phyloP scores from a whole-genome alignment of 306 rosid species.

The Psophocarpus tetragonolobus region DNA sequence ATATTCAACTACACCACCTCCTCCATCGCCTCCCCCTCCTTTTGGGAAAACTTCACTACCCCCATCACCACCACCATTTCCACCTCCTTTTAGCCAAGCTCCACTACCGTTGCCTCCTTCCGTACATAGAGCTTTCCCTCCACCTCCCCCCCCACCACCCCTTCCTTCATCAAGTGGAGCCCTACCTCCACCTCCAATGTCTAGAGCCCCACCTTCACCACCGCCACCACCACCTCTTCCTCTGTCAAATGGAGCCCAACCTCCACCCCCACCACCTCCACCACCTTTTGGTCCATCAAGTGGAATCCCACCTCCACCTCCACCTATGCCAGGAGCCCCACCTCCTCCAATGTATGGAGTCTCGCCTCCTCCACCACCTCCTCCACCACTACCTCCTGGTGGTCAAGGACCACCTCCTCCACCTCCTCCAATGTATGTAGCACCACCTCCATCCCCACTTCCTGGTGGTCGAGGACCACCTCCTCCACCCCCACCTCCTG shows the following conservation, averaged over 20 bases:
- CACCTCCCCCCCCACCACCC: constrained; percentile 53
- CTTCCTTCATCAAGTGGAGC: constrained; percentile 38
- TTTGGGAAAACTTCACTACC: not conserved
- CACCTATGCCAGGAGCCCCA: not conserved
- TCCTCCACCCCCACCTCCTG: constrained; percentile 20
- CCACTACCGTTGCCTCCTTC: constrained; percentile 33
- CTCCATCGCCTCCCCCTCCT: constrained; percentile 43
- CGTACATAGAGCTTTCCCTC: constrained; percentile 16
- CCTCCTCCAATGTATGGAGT: constrained; percentile 28
- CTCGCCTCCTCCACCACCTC: constrained; percentile 46
- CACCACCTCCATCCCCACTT: constrained; percentile 31
- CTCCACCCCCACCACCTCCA: constrained; percentile 30
- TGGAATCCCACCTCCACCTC: constrained; percentile 15
- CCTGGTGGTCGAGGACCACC: constrained; percentile 20
- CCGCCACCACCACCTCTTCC: constrained; percentile 32
- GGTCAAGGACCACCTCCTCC: constrained; percentile 61
- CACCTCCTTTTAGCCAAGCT: constrained; percentile 34
- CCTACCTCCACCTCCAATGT: constrained; percentile 25
- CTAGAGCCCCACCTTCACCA: constrained; percentile 1
- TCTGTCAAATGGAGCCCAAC: not conserved
- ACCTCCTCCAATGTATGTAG: constrained; percentile 43
- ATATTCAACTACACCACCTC: not conserved
- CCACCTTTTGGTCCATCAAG: not conserved
- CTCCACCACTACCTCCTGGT: constrained; percentile 37
- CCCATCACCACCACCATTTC: constrained; percentile 30